phyloP scores from a whole-genome alignment of 495 filamentous ascomycete species.

The Daldinia loculata region DNA sequence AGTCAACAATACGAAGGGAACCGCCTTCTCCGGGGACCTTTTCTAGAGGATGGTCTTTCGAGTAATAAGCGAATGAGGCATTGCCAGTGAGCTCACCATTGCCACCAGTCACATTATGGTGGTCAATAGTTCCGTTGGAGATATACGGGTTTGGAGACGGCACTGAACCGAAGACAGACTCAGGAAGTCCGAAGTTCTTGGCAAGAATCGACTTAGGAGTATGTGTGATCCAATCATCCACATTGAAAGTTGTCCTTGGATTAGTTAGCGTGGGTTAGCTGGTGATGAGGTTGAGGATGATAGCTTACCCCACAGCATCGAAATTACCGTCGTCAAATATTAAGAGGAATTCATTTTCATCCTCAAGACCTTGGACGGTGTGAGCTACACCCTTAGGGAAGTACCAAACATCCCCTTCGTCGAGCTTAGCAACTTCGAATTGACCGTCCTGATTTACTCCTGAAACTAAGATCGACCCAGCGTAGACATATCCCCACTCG shows the following conservation, averaged over 20 bases:
- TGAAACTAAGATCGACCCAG: constrained; percentile 64
- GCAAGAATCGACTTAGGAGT: constrained; percentile 68
- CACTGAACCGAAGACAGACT: constrained; percentile 64
- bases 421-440: constrained; percentile 62
- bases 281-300: background rate
- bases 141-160: constrained; percentile 69
- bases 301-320: constrained; percentile 52
- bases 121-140: constrained; percentile 61
- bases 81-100: constrained; percentile 60
- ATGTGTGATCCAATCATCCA: constrained; percentile 71
- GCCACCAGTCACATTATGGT: constrained; percentile 57
- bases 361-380: constrained; percentile 64
- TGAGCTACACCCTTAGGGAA: constrained; percentile 72
- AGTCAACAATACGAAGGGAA: constrained; percentile 67
- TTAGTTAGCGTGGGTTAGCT: background rate
- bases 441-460: constrained; percentile 68
- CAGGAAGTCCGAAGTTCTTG: constrained; percentile 69
- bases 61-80: constrained; percentile 65
- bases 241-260: constrained; percentile 66
- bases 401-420: constrained; percentile 72
- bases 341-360: constrained; percentile 72
- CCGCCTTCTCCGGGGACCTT: constrained; percentile 68
- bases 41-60: constrained; percentile 59
- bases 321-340: constrained; percentile 71
- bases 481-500: constrained; percentile 71